Conservation (phyloP, 2,329 filamentous ascomycete genomes). For the Didymella pomorum region DNA sequence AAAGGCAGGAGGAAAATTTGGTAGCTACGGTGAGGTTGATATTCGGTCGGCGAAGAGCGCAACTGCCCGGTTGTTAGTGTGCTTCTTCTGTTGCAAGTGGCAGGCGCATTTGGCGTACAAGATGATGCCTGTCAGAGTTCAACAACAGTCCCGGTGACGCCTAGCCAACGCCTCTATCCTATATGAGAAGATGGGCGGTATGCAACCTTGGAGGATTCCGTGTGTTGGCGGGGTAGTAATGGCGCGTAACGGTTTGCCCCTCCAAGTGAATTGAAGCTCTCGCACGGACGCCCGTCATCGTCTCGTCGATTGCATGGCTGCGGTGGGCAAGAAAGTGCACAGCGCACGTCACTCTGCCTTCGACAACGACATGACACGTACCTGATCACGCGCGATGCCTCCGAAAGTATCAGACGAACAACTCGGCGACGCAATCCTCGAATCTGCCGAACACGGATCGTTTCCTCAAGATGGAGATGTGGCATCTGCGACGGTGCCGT, state of each 20-base stretch:
- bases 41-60: conserved; percentile 12
- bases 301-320: conserved; percentile 14
- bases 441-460: conserved; percentile 65
- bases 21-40: conserved; percentile 5
- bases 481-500: conserved; percentile 61
- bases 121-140: conserved; percentile 2
- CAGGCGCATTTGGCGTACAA: conserved; percentile 4
- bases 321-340: conserved; percentile 15
- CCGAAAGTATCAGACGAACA: conserved; percentile 42
- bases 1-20: conserved; percentile 3
- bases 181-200: not conserved
- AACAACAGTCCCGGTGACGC: not conserved
- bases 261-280: conserved; percentile 18
- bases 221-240: conserved; percentile 15
- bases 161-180: conserved; percentile 8
- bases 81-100: not conserved
- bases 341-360: conserved; percentile 7
- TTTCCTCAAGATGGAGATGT: conserved; percentile 66
- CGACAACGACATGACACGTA: conserved; percentile 29
- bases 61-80: conserved; percentile 14
- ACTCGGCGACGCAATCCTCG: conserved; percentile 68
- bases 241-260: conserved; percentile 13
- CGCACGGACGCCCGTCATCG: conserved; percentile 22
- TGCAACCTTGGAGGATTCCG: conserved; percentile 2
- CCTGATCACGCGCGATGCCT: conserved; percentile 35